A percentile compares a stretch with the other conserved stretches of the same genome.
Conservation (phyloP, 225 moss, liverwort and hornwort species). For the Straminergon stramineum region DNA sequence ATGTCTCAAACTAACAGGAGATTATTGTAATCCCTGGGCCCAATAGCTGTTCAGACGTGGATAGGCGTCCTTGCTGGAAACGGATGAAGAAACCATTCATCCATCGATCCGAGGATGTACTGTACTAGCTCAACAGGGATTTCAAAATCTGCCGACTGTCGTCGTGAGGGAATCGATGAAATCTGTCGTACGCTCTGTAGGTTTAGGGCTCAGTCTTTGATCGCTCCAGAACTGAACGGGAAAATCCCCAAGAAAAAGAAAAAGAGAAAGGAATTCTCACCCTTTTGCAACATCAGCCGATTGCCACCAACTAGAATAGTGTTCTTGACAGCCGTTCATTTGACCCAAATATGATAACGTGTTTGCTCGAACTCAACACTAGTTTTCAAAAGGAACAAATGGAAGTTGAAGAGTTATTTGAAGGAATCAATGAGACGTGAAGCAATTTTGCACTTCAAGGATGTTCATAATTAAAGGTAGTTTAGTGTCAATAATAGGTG, state of each 20-base stretch:
- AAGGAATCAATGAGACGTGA: background rate
- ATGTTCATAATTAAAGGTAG: too few species aligned
- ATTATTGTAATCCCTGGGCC: background rate
- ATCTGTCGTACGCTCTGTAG: background rate
- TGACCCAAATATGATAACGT: background rate
- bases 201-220: background rate
- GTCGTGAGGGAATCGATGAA: background rate
- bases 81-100: background rate
- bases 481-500: background rate
- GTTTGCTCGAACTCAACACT: background rate
- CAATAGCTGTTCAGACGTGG: background rate
- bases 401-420: background rate
- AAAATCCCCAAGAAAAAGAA: background rate
- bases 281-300: too few species aligned
- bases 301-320: background rate
- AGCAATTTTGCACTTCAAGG: background rate
- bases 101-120: background rate
- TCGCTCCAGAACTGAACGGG: background rate
- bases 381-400: background rate
- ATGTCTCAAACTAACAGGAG: background rate
- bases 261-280: background rate
- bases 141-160: background rate
- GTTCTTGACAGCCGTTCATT: accelerated
- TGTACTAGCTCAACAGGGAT: background rate
- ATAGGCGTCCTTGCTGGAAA: background rate